Base-by-base conservation (phyloP, 371 early-diverging fungal genomes). In the Mycotypha africana region DNA sequence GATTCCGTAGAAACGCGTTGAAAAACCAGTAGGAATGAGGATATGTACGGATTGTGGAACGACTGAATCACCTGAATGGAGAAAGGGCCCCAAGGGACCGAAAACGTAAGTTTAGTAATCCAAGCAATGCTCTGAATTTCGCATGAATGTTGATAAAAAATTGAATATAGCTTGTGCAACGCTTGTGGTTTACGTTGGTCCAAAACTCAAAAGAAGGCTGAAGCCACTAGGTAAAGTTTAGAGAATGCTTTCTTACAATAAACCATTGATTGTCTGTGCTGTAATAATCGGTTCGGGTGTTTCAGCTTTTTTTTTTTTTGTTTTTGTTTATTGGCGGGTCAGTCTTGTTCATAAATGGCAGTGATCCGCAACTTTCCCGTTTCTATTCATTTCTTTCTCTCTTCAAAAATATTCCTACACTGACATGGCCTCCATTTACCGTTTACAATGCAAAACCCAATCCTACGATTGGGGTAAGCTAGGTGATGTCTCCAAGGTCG, bases 401-500 rank as follows among this genome's bases (percentile, higher is more conserved):
- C n/a, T n/a, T n/a, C n/a, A n/a, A n/a, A n/a, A n/a, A n/a, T n/a
- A n/a, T n/a, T n/a, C n/a, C n/a, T n/a, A n/a, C n/a, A n/a, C n/a
- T n/a, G n/a, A n/a, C 16, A 57, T 58, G 58, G 48, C 35, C 11
- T 34, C 67, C 35, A 68, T 80, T 42, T 74, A 78, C 54, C 78
- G 79, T 35, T 67, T 82, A 32, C 67, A 73, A 53, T 70, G 79
- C 44, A 58, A 72, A 36, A 72, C 79, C n/a, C 87, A 91, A 64
- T 81, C 81, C 44, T 98, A 98, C 74, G 95, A 89, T 65, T 98
- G 98, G 98, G 98, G 98, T 37, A 92, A 93, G 65, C 56, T 86
- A 22, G 98, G 97, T 7, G 58, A 61, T 48, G 62, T 61, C 23
- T 88, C 88, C 62, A 89, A 85, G 60, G 98, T 92, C 4, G 92